Evolutionary conservation across 1,139 yeast genomes (phyloP), one percentile per base, ranked within the genome.

Genomic region (Yamadazyma mexicana): DNA sequence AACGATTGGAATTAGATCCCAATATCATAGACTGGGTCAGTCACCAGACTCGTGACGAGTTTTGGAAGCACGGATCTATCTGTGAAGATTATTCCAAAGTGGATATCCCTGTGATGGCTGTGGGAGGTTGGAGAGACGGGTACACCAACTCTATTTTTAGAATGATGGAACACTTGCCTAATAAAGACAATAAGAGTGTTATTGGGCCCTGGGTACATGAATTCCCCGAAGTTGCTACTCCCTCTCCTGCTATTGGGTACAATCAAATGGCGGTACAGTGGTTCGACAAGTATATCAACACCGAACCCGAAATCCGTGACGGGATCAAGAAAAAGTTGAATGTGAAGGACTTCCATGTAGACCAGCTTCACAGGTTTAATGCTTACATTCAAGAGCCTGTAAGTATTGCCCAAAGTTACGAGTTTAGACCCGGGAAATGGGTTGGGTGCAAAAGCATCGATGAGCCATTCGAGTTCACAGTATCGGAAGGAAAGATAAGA

Each of bases 191-290:
- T 5, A 55, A 56, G 32, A 62, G 61, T 28, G 42, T 68, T 14
- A 59, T 68, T 46, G 73, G 73, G 17, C 73, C 73, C 7, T 68
- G 73, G 74, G 73, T 67, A 32, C 74, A 68, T 45, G 73, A 68
- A 45, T 68, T 56, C 48, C 74, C 73, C 4, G 73, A 68, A 46
- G 64, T 68, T 50, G 73, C 73, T 1, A 65, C 63, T 25, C 73
- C 73, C 2, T 57, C 59, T 15, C 73, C 74, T 26, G 61, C 59
- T 38, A 62, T 68, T 43, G 73, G 72, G 3, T 68, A 61, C 41
- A 67, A 64, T 30, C 71, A 68, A 42, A 37, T 67, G 24, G 64
- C 69, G 1, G 48, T 61, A 18, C 47, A 54, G 22, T 68, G 73
- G 74, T 68, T 64, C 49, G 45, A 49, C 25, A 65, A 64, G 42